These are phyloP conservation scores for Tagetes patula DNA, from an alignment of 129 eudicot species.

Conservation along the genomic window DNA sequence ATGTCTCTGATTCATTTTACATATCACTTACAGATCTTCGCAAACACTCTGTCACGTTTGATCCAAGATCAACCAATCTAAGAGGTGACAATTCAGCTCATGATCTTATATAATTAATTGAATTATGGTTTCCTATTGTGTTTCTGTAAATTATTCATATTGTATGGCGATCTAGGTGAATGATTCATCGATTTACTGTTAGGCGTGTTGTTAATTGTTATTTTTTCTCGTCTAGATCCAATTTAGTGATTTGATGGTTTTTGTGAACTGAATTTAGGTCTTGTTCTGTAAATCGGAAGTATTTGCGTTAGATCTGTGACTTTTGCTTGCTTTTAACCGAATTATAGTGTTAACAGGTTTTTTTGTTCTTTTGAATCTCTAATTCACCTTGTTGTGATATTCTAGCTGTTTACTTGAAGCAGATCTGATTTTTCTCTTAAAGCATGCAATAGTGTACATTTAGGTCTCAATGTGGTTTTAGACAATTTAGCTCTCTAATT, in stretches of 20 bases:
- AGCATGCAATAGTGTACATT: background rate
- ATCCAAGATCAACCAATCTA: conserved; percentile 23
- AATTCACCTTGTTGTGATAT: background rate
- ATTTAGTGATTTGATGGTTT: background rate
- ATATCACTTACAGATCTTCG: conserved; percentile 14
- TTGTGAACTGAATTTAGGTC: conserved; percentile 24
- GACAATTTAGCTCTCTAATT: background rate
- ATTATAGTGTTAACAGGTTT: background rate
- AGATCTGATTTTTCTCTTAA: conserved; percentile 17
- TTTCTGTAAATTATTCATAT: background rate
- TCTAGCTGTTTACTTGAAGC: conserved; percentile 6
- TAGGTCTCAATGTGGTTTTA: conserved; percentile 1
- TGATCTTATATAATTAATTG: background rate
- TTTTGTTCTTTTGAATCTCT: background rate
- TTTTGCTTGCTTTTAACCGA: background rate
- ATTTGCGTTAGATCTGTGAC: conserved; percentile 21
- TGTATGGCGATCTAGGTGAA: conserved; percentile 15
- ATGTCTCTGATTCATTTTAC: conserved; percentile 15
- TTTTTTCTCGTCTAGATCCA: conserved; percentile 7
- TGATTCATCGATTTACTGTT: conserved; percentile 15
- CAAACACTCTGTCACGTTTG: conserved; percentile 1
- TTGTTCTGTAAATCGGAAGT: conserved; percentile 21
- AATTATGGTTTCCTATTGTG: background rate
- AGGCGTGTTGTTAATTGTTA: background rate
- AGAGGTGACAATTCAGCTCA: conserved; percentile 16